A percentile compares a stretch with the other conserved stretches of the same genome.
These are phyloP conservation scores for Penicillium diatomitis DNA, from an alignment of 495 filamentous ascomycete species.

Conservation along the genomic window DNA sequence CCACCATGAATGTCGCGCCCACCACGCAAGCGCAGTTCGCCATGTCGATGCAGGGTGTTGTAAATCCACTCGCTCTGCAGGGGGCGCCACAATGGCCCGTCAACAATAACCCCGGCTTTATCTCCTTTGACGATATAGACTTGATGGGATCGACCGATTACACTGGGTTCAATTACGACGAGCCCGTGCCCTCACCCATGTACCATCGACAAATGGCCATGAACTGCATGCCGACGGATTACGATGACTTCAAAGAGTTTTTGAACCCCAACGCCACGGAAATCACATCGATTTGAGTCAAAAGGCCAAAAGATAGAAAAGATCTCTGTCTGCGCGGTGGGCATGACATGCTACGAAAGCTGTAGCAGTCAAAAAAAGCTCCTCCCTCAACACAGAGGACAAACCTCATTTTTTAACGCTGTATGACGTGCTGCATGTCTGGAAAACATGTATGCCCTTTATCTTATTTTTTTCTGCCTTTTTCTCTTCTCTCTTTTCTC, in stretches of 20 bases:
- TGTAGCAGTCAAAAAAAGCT: no score
- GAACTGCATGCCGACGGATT: slow-evolving; percentile 33
- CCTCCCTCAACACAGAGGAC: not conserved
- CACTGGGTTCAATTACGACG: slow-evolving; percentile 27
- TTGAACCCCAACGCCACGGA: slow-evolving; percentile 36
- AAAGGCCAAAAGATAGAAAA: not conserved
- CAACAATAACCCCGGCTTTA: slow-evolving; percentile 15
- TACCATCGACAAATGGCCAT: slow-evolving; percentile 31
- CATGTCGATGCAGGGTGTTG: slow-evolving; percentile 29
- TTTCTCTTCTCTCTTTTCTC: slow-evolving; percentile 4
- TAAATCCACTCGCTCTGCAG: slow-evolving; percentile 33
- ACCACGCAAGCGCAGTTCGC: slow-evolving; percentile 11
- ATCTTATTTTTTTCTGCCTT: no score
- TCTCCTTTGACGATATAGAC: slow-evolving; percentile 35
- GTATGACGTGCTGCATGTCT: slow-evolving; percentile 34
- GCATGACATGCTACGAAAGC: no score
- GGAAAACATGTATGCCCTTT: slow-evolving; percentile 26
- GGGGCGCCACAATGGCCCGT: slow-evolving; percentile 19
- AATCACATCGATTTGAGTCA: slow-evolving; percentile 29
- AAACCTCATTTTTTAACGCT: slow-evolving; percentile 13
- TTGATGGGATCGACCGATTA: slow-evolving; percentile 29
- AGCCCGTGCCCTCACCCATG: slow-evolving; percentile 29
- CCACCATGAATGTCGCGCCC: slow-evolving; percentile 11
- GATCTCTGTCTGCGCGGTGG: not conserved
- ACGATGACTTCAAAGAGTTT: slow-evolving; percentile 38